Percentiles rank a stretch among this genome's conserved stretches.
Evolutionary conservation across 2,329 filamentous ascomycete genomes (phyloP).

Genomic region (Arthrobotrys entomopaga): DNA sequence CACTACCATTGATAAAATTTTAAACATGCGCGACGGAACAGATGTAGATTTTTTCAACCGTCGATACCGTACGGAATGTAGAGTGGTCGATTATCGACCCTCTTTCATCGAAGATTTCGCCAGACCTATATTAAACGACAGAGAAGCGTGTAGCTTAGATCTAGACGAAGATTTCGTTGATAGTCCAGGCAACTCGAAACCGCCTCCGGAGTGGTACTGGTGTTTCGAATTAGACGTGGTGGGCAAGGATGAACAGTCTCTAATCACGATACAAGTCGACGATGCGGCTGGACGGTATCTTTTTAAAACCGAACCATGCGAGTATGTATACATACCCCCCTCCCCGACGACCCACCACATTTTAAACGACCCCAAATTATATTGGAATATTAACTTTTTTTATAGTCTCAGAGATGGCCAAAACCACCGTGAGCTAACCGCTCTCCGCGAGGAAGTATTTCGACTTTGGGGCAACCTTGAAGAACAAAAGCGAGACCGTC

Average conservation of each 20-base stretch:
- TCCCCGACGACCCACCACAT: neutral
- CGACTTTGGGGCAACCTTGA: conserved; percentile 50
- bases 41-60: conserved; percentile 42
- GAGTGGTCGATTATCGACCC: conserved; percentile 43
- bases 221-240: conserved; percentile 50
- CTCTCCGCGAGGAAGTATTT: conserved; percentile 35
- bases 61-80: conserved; percentile 43
- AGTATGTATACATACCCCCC: conserved; percentile 26
- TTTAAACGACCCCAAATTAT: neutral
- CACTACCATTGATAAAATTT: conserved; percentile 28
- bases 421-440: conserved; percentile 11
- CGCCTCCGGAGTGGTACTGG: conserved; percentile 42
- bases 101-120: conserved; percentile 33
- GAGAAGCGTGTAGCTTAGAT: conserved; percentile 17
- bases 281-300: conserved; percentile 36
- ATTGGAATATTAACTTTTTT: neutral
- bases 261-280: conserved; percentile 45
- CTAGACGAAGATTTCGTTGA: conserved; percentile 6
- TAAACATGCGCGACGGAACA: conserved; percentile 26
- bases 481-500: conserved; percentile 27
- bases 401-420: conserved; percentile 17
- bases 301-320: conserved; percentile 33
- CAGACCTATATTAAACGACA: conserved; percentile 20
- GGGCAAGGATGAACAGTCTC: conserved; percentile 18
- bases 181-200: neutral